Base-by-base conservation (phyloP, 2,329 filamentous ascomycete genomes). In the Verticillium nonalfalfae region DNA sequence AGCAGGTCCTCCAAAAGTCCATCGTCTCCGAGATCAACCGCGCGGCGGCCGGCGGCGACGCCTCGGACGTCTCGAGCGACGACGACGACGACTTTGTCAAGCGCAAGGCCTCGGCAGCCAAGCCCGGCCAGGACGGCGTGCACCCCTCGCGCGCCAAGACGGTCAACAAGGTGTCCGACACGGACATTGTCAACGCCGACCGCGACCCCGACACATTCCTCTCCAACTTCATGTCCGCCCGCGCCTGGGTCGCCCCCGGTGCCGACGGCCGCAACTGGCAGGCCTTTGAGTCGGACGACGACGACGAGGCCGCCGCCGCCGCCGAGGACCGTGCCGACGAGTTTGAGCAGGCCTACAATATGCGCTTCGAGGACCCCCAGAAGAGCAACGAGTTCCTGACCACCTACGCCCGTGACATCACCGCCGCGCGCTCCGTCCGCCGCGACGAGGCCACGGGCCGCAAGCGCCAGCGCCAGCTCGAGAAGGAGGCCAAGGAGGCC, bases 191-290 rank as follows among this genome's bases (percentile, higher is more conserved):
- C 57, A 84, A 85, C 62, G 93, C 95, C 40, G 90, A 97, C 69
- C 90, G 91, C 73, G 88, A 99, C 71, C 95, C 94, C 0, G 94
- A 98, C 71, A 89, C 85, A 1, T 99, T 92, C 73, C 79, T 99
- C n/a, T 94, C 91, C 60, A 97, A 97, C 74, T 99, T 97, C 77
- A 86, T 99, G 84, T 85, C 90, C n/a, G 85, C 93, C 7, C 87
- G 93, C 62, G 94, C 93, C 15, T 99, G 95, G 95, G 84, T 94
- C 7, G 86, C 90, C 0, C 61, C 59, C 52, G 26, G 26, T 3
- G 83, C 84, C 10, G 85, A 85, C 59, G 81, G 80, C 52, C 81
- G 85, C 26, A 83, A 84, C 52, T 93, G 91, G 75, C 82, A 93
- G 68, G 90, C 93, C 0, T 90, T 99, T 61, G 92, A 97, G 71